phyloP scores from a whole-genome alignment of 805 yeast genomes.

The Metschnikowia koreensis region DNA sequence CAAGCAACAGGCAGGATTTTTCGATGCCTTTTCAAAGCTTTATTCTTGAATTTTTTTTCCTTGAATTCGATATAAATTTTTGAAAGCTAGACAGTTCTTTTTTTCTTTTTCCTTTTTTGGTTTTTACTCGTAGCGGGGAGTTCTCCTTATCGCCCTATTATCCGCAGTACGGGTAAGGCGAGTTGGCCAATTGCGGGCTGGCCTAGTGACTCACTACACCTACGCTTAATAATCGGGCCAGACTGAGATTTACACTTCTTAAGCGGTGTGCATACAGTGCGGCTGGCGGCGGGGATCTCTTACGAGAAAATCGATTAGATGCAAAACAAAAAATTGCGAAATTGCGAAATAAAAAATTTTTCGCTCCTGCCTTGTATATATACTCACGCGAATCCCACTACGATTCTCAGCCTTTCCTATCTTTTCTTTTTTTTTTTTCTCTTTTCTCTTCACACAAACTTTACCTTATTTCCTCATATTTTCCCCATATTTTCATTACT shows the following conservation, averaged over 20 bases:
- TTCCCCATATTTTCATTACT: constrained; percentile 10
- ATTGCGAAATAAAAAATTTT: constrained; percentile 14
- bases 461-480: constrained; percentile 8
- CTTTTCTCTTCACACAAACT: constrained; percentile 6
- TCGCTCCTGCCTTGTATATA: constrained; percentile 13
- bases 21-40: background rate
- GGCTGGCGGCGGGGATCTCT: constrained; percentile 7
- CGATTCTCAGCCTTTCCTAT: background rate
- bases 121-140: background rate
- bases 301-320: background rate
- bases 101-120: background rate
- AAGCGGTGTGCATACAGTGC: background rate
- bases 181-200: background rate
- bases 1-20: background rate
- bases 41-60: background rate
- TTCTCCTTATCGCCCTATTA: background rate
- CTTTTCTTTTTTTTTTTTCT: constrained; percentile 1
- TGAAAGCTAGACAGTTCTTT: background rate
- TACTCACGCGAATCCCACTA: background rate
- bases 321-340: background rate
- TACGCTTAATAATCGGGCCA: background rate
- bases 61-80: background rate
- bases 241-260: background rate
- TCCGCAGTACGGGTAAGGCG: background rate
- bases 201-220: background rate